These are phyloP conservation scores for Hypholoma fasciculare DNA, from an alignment of 768 basidiomycete species.

Conservation along the genomic window DNA sequence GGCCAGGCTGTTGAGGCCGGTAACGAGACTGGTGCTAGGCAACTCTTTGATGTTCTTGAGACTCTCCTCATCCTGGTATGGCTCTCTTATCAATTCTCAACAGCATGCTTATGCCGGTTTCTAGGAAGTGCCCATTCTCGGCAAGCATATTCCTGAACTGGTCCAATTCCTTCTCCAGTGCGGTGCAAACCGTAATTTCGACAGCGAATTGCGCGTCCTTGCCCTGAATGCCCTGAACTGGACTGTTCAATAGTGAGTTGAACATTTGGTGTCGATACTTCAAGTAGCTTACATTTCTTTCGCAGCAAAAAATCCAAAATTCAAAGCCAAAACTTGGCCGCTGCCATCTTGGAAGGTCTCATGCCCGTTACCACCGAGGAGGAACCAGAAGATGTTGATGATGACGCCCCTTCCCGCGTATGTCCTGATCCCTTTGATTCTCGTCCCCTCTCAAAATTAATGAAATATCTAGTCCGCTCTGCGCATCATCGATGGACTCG, in stretches of 20 bases:
- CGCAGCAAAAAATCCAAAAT: conserved; percentile 94
- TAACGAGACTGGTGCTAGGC: conserved; percentile 81
- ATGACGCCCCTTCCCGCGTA: conserved; percentile 90
- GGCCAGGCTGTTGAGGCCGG: conserved; percentile 77
- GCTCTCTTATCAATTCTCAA: conserved; percentile 2
- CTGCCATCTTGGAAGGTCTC: conserved; percentile 84
- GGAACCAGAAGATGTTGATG: conserved; percentile 91
- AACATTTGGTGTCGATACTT: neutral
- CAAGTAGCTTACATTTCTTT: conserved; percentile 1
- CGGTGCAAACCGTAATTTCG: conserved; percentile 76
- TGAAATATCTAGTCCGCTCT: conserved; percentile 69
- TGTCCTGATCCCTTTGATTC: conserved; percentile 23
- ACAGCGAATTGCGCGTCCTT: conserved; percentile 82
- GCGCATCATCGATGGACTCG: conserved; percentile 90
- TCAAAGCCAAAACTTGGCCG: conserved; percentile 81
- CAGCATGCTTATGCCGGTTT: conserved; percentile 10
- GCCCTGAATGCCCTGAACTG: conserved; percentile 93
- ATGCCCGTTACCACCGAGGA: conserved; percentile 94
- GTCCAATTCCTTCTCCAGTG: conserved; percentile 86
- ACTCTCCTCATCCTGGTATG: conserved; percentile 89
- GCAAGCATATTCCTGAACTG: conserved; percentile 84
- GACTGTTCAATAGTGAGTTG: conserved; percentile 90
- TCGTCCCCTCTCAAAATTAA: conserved; percentile 1
- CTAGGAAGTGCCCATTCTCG: conserved; percentile 92
- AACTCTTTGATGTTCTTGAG: conserved; percentile 95